Evolutionary conservation across 352 stramenopile species (phyloP).

Genomic region (Globisporangium lucens): DNA sequence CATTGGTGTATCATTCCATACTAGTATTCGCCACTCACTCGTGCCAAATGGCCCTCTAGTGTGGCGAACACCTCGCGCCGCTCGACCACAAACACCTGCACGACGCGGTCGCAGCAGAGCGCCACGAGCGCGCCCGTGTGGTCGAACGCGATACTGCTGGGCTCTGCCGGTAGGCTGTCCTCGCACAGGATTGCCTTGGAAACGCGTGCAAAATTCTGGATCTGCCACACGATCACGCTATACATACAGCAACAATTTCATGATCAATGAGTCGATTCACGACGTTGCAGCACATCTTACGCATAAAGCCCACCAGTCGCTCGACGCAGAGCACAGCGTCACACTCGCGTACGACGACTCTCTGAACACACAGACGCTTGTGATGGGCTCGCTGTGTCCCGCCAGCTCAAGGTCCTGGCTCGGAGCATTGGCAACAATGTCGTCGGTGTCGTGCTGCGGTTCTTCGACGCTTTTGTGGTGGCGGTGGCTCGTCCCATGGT

Average conservation of each 20-base stretch:
- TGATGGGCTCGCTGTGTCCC: slow-evolving; percentile 43
- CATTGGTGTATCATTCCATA: background rate
- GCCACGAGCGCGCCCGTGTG: slow-evolving; percentile 57
- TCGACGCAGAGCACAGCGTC: slow-evolving; percentile 57
- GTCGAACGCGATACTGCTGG: slow-evolving; percentile 60
- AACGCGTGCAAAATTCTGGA: slow-evolving; percentile 28
- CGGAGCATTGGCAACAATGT: background rate
- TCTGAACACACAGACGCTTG: slow-evolving; percentile 31
- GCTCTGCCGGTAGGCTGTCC: slow-evolving; percentile 28
- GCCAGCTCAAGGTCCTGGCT: slow-evolving; percentile 45
- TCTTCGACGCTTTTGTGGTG: slow-evolving; percentile 9
- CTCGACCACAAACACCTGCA: slow-evolving; percentile 59
- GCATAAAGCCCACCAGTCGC: slow-evolving; percentile 41
- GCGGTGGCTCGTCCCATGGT: background rate
- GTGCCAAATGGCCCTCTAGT: slow-evolving; percentile 64
- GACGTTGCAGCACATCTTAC: background rate
- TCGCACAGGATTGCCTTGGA: slow-evolving; percentile 41
- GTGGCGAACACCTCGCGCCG: slow-evolving; percentile 52
- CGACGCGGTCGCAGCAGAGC: slow-evolving; percentile 41
- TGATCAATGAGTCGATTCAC: background rate
- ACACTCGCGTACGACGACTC: slow-evolving; percentile 14
- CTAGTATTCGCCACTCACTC: slow-evolving; percentile 22
- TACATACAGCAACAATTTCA: background rate
- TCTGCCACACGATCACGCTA: slow-evolving; percentile 65
- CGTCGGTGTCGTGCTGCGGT: slow-evolving; percentile 21